Conservation (phyloP, 495 filamentous ascomycete species). For the Neurospora sp. region DNA sequence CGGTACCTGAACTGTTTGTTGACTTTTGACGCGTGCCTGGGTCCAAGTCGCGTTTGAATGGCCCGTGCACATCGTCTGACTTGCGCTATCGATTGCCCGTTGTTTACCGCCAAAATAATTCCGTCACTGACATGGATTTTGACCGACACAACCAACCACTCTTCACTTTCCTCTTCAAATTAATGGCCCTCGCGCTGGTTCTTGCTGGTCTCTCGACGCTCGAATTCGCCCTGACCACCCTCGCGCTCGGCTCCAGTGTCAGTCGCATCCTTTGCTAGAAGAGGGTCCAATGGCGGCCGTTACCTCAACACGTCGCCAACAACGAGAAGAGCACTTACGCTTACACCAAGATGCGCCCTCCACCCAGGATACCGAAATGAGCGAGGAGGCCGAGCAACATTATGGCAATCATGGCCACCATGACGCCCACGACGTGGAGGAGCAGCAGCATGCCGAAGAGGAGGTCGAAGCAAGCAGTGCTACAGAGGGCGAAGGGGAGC, state of each 20-base stretch:
- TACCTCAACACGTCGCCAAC: slow-evolving; percentile 8
- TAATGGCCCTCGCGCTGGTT: neutral
- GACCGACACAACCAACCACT: neutral
- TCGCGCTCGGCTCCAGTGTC: slow-evolving; percentile 1
- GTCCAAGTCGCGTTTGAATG: neutral
- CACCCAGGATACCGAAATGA: slow-evolving; percentile 25
- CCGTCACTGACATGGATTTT: neutral
- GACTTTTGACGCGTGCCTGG: neutral
- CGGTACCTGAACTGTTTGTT: neutral
- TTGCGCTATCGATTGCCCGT: neutral
- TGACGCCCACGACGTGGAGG: slow-evolving; percentile 7
- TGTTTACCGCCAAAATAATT: slow-evolving; percentile 3
- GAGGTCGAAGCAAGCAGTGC: slow-evolving; percentile 16
- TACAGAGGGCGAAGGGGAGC: slow-evolving; percentile 1
- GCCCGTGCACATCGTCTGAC: neutral
- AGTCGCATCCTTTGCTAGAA: neutral
- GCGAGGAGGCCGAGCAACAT: slow-evolving; percentile 19
- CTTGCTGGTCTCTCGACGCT: neutral
- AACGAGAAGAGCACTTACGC: slow-evolving; percentile 22
- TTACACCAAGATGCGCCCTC: slow-evolving; percentile 32
- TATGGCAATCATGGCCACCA: neutral
- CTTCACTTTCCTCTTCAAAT: neutral
- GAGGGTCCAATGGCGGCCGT: slow-evolving; percentile 14
- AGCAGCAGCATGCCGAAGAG: slow-evolving; percentile 25
- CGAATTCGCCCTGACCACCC: neutral